Evolutionary conservation across 2,329 filamentous ascomycete genomes (phyloP), one percentile per base, ranked within the genome.

Genomic region (Ascosphaera pollenicola): DNA sequence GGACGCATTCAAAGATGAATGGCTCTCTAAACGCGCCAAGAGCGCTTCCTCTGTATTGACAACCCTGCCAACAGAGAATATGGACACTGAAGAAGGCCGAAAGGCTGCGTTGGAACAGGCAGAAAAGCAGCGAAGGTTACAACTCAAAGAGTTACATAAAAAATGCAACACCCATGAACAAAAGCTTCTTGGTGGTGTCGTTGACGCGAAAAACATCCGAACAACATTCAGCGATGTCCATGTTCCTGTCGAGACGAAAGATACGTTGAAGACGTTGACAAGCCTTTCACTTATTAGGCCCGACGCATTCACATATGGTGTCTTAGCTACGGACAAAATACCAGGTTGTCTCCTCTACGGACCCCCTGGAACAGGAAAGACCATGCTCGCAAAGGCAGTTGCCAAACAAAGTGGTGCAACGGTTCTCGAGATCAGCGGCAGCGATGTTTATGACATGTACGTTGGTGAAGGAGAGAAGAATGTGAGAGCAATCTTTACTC

Each of bases 351-450:
- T 98, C 41, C 75, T 98, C 21, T 98, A 98, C 56, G 89, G 89
- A 2, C 89, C 89, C 40, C 89, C 89, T 3, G 89, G 89, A 58
- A 98, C 89, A n/a, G 89, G 89, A 55, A 98, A 98, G 69, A 98
- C 89, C 0, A 79, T 98, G 31, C 98, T 89, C 61, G 89, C 89
- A 39, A 74, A 89, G 69, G 89, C 89, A 24, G 89, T 98, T 28
- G 89, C 89, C 53, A 98, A 98, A 67, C 98, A 89, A 48, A 89
- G 98, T 54, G 89, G 89, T 18, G 98, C 89, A 15, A 98, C 98
- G 58, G 98, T 98, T 57, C 76, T 89, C 57, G 89, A 98, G 53
- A 98, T 98, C 57, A 69, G 93, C 1, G 89, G 89, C 47, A 93
- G 83, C 51, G 89, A 98, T 59, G 65, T 98, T 52, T 89, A 98